Evolutionary conservation across 805 yeast genomes (phyloP), one percentile per base, ranked within the genome.

Genomic region (Priceomyces fermenticarens): DNA sequence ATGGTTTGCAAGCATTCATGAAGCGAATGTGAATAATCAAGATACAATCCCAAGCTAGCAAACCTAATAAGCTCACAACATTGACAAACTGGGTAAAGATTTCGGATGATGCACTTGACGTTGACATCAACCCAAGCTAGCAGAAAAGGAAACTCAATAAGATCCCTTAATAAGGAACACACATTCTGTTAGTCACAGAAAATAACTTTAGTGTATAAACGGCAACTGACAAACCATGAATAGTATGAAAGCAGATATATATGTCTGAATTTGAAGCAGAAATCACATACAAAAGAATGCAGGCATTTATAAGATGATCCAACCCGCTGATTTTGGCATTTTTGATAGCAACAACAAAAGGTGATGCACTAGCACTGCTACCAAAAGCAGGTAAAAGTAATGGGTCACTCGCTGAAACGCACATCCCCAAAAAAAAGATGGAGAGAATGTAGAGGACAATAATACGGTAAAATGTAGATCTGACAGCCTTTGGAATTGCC

Each of bases 271-370:
- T 59, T 58, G 80, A 87, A 2, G 88, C 79, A 65, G 83, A 83
- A 16, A 83, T 79, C 30, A 90, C 91, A 12, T 88, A 81, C 54
- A 84, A 75, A 45, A 85, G 62, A 45, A 87, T 81, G 53, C 83
- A 78, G 1, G 82, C 89, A 59, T 87, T 87, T 54, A 87, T 67
- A 36, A 87, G 70, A 48, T 81, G 82, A 16, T 87, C 86, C 44
- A 86, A 63, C 0, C 75, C 87, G 8, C 61, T 56, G 46, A 85
- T 83, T 14, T 63, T 63, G 35, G 51, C 58, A 13, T 54, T 48
- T 33, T 50, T 50, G 39, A 62, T 54, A 20, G 65, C 68, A 45
- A 62, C 59, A 36, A 62, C 67, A 55, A 63, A 62, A 2, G 68
- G 67, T 4, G 68, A 62, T 3, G 65, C 56, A 6, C 62, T 62